phyloP scores from a whole-genome alignment of 192 early-diverging fungal genomes.

The Rhizophagus clarus region DNA sequence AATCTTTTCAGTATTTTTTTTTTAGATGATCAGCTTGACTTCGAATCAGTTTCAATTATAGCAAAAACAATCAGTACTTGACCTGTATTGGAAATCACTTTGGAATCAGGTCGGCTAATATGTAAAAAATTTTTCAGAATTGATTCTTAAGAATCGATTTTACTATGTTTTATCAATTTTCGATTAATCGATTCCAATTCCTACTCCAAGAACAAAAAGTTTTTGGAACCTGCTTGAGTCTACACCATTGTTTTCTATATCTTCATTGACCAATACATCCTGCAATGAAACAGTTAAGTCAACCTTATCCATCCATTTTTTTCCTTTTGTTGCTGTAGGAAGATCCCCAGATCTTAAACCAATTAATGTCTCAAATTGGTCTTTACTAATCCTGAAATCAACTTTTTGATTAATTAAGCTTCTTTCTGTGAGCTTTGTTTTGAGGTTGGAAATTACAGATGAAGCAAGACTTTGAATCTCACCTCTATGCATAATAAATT shows the following conservation, averaged over 20 bases:
- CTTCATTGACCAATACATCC: slow-evolving; percentile 21
- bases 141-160: no score
- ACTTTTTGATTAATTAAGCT: slow-evolving; percentile 13
- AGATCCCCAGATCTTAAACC: slow-evolving; percentile 19
- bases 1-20: no score
- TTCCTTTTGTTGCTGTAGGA: neutral
- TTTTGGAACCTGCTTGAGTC: neutral
- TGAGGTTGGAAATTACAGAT: slow-evolving; percentile 4
- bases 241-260: slow-evolving; percentile 23
- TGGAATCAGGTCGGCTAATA: no score
- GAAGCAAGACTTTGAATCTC: slow-evolving; percentile 23
- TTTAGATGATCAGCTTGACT: no score
- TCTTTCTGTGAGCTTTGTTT: neutral
- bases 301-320: slow-evolving; percentile 30
- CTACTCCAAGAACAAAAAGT: slow-evolving; percentile 10
- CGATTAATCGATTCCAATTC: no score
- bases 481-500: slow-evolving; percentile 7
- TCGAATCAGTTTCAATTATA: no score
- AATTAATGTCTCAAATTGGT: slow-evolving; percentile 1
- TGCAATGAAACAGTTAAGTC: neutral
- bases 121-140: no score
- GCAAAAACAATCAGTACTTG: no score
- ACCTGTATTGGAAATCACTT: no score
- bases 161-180: no score
- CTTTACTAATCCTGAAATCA: neutral